Evolutionary conservation across 352 stramenopile genomes (phyloP).

Genomic region (Phytophthora citrophthora): DNA sequence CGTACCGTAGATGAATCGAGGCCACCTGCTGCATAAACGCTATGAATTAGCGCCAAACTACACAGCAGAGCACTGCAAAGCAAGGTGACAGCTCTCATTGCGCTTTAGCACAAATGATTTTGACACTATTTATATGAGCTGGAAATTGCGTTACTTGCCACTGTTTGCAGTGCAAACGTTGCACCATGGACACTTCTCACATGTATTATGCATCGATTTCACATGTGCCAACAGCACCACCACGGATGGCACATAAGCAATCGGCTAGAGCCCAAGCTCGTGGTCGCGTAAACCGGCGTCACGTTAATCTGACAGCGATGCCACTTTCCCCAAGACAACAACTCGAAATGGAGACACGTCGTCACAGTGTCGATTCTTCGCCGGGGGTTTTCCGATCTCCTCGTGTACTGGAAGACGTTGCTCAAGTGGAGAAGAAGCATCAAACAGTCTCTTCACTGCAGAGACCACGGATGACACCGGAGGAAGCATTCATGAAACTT

Average conservation of each 20-base stretch:
- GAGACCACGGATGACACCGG: conserved; percentile 25
- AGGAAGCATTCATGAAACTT: conserved; percentile 40
- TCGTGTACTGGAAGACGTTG: conserved; percentile 39
- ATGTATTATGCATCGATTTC: conserved; percentile 15
- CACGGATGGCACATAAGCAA: conserved; percentile 34
- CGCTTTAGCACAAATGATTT: background rate
- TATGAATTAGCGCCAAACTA: background rate
- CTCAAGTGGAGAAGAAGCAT: conserved; percentile 34
- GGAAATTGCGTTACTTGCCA: too few relatives aligned
- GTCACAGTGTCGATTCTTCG: background rate
- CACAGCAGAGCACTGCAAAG: background rate
- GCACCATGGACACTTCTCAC: conserved; percentile 28
- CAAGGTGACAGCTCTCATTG: conserved; percentile 9
- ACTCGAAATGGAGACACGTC: background rate
- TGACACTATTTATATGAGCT: conserved; percentile 23
- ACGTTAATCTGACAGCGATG: conserved; percentile 13
- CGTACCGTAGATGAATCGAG: conserved; percentile 17
- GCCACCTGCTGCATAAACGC: conserved; percentile 7
- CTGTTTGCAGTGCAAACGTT: background rate
- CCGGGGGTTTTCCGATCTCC: conserved; percentile 40
- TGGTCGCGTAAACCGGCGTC: conserved; percentile 17
- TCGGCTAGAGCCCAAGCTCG: conserved; percentile 31
- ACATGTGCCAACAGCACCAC: conserved; percentile 13
- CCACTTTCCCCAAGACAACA: conserved; percentile 3
- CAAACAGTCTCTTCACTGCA: background rate